phyloP scores from a whole-genome alignment of 306 rosid species.

The Benincasa hispida region DNA sequence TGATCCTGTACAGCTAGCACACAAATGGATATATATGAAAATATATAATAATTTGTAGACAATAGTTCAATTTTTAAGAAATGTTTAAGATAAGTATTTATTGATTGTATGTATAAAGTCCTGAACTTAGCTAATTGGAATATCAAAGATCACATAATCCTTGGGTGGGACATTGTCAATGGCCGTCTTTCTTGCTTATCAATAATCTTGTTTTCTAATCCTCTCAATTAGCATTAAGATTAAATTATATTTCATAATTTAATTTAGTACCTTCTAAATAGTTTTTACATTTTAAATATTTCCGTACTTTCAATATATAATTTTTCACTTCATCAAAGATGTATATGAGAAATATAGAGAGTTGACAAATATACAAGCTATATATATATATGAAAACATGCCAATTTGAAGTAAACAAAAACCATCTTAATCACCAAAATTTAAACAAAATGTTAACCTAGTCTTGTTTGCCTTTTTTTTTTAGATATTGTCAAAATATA shows the following conservation, averaged over 20 bases:
- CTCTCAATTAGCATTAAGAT: neutral
- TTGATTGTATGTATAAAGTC: neutral
- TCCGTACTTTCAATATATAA: too few relatives aligned
- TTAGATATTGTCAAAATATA: too few relatives aligned
- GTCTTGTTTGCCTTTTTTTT: too few relatives aligned
- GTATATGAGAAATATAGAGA: too few relatives aligned
- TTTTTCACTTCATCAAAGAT: too few relatives aligned
- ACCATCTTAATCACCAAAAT: too few relatives aligned
- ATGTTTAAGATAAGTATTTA: neutral
- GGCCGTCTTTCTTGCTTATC: conserved; percentile 11
- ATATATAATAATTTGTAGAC: neutral
- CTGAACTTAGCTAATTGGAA: neutral
- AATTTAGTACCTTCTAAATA: too few relatives aligned
- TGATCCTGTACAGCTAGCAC: neutral
- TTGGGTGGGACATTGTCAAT: conserved; percentile 25
- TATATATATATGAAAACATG: too few relatives aligned
- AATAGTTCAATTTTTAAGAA: neutral
- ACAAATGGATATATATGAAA: neutral
- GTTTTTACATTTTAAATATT: too few relatives aligned
- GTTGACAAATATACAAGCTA: too few relatives aligned
- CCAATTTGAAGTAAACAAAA: too few relatives aligned
- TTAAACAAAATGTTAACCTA: too few relatives aligned
- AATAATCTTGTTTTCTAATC: neutral
- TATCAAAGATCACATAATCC: conserved; percentile 33
- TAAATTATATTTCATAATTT: neutral